These are phyloP conservation scores for Tetrastigma voinierianum DNA, from an alignment of 164 flowering plant species.

Conservation along the genomic window DNA sequence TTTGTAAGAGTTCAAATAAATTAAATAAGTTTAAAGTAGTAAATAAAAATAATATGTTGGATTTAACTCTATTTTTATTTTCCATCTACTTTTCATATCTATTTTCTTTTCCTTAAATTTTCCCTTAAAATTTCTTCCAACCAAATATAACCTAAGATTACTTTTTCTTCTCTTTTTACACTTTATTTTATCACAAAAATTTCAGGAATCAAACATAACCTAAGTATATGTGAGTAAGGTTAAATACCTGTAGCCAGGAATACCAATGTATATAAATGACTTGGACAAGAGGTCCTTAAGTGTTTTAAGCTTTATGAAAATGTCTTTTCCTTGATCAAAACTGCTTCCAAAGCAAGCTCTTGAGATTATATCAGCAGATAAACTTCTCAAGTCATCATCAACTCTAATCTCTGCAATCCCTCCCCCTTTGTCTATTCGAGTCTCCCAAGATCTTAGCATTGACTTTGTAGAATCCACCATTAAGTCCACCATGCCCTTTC, in stretches of 20 bases:
- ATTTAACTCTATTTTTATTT: too few species aligned
- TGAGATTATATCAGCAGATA: slow-evolving; percentile 37
- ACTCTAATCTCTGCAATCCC: slow-evolving; percentile 26
- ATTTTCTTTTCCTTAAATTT: too few species aligned
- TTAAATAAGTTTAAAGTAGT: too few species aligned
- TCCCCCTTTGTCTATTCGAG: slow-evolving; percentile 16
- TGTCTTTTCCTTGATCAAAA: slow-evolving; percentile 24
- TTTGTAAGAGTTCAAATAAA: too few species aligned
- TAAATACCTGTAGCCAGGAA: slow-evolving; percentile 30
- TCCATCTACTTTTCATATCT: too few species aligned
- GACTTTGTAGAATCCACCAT: slow-evolving; percentile 31
- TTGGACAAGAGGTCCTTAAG: slow-evolving; percentile 24
- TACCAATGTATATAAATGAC: neutral
- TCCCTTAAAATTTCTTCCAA: too few species aligned
- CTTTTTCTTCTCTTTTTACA: too few species aligned
- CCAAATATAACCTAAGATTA: too few species aligned
- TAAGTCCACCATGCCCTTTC: slow-evolving; percentile 28
- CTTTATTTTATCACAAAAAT: too few species aligned
- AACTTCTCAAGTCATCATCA: slow-evolving; percentile 27
- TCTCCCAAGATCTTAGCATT: slow-evolving; percentile 30
- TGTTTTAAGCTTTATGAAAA: slow-evolving; percentile 27
- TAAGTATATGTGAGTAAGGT: too few species aligned
- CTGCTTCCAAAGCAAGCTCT: slow-evolving; percentile 40
- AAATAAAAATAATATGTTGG: too few species aligned
- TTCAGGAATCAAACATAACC: too few species aligned